Evolutionary conservation across 805 yeast species (phyloP), one percentile per base, ranked within the genome.

Genomic region (Kluyveromyces starmeri): DNA sequence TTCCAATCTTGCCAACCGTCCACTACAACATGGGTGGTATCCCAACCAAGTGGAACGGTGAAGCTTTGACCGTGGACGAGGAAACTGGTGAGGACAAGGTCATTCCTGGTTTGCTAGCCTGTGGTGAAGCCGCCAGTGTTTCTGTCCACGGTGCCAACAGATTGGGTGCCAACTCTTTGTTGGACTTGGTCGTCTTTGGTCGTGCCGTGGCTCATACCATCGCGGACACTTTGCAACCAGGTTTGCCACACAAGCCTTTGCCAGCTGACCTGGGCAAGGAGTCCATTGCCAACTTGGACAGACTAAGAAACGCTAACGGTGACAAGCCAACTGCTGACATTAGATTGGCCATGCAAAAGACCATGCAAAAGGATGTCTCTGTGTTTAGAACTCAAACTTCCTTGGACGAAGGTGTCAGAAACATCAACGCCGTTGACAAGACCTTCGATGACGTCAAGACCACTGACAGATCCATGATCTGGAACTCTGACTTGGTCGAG

Each of bases 11-110:
- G 51, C 98, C 98, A 52, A 89, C 98, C 47, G 98, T 92, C 42
- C 98, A 89, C 68, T 89, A 92, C 73, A 89, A 89, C 68, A 89
- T 89, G 98, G 98, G 98, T 65, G 97, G 97, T 78, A 84, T 89
- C 48, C 98, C 98, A 63, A 92, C 98, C 48, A 84, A 81, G 64
- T 92, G 85, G 82, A 83, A 80, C 47, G 98, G 97, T 70, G 96
- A 89, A 69, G 96, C 78, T 35, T 60, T 89, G 44, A 84, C 84
- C 30, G 58, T 80, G 52, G 85, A 82, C 57, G 89, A 74, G 57
- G 67, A 73, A 46, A 65, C 71, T 33, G 98, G 98, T 51, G 77
- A 89, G 54, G 98, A 92, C 61, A 75, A 72, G 57, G 75, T 82
- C 48, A 92, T 89, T 43, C 92, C 89, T 55, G 98, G 98, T 55